Percentiles rank a stretch among this genome's conserved stretches.
Evolutionary conservation across 2,329 filamentous ascomycete species (phyloP).

Genomic region (Pseudogymnoascus sp.): DNA sequence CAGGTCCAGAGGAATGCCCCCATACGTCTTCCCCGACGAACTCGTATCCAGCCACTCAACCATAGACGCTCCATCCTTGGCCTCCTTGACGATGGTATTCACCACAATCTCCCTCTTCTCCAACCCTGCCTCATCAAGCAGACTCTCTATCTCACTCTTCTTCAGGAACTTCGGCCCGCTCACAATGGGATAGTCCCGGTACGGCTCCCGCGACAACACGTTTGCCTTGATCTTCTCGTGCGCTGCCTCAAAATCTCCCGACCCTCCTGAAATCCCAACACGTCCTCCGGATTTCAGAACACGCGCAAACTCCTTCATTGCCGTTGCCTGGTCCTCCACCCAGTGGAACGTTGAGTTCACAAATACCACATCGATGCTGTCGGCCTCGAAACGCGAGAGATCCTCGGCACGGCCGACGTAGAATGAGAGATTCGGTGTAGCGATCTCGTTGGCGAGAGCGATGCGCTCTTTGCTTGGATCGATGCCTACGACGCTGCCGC

Average conservation of each 20-base stretch:
- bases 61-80: constrained; percentile 20
- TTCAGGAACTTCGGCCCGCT: constrained; percentile 23
- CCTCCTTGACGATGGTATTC: constrained; percentile 23
- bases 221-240: constrained; percentile 11
- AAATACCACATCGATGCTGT: constrained; percentile 23
- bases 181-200: constrained; percentile 20
- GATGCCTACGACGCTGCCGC: constrained; percentile 23
- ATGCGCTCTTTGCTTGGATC: constrained; percentile 27
- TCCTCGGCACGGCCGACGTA: constrained; percentile 23
- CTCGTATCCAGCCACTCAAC: constrained; percentile 29
- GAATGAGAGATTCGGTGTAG: constrained; percentile 22
- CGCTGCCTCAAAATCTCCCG: neutral
- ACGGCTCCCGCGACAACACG: constrained; percentile 23
- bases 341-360: constrained; percentile 27
- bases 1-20: constrained; percentile 26
- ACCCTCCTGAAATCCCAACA: neutral
- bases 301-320: constrained; percentile 21
- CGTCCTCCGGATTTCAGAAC: constrained; percentile 19
- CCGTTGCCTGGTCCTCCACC: constrained; percentile 23
- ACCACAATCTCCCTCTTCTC: constrained; percentile 16
- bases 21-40: constrained; percentile 29
- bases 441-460: constrained; percentile 14
- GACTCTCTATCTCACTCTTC: constrained; percentile 17
- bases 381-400: constrained; percentile 19
- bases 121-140: constrained; percentile 22